Base-by-base conservation (phyloP, 2,329 filamentous ascomycete species). In the Catunica adiposa region DNA sequence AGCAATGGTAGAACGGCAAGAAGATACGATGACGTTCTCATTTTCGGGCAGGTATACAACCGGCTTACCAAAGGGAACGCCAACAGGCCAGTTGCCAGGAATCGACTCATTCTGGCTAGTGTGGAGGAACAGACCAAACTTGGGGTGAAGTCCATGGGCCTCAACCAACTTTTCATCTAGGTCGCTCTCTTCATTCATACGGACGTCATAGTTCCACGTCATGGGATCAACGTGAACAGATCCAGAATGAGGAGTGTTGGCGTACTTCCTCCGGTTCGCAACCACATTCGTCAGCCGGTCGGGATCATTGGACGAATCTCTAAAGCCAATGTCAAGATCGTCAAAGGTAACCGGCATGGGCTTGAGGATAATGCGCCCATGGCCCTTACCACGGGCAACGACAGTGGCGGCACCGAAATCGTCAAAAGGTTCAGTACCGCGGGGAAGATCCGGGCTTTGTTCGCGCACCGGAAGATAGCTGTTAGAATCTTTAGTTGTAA, bases 321-420 rank as follows among this genome's bases (percentile, higher is more conserved):
- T 71, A 63, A 78, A 80, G 14, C 78, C 78, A 59, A 81, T 80
- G 62, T 80, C 76, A 57, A 72, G 68, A 7, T 73, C 66, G 38
- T 75, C 69, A 56, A 72, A 79, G 53, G 70, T 66, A 59, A 74
- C 75, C 0, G 70, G 60, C 5, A 67, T 67, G 9, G 76, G 76
- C 3, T 64, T 64, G 46, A 78, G 66, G 62, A 80, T 71, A 56
- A 79, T 71, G 25, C 74, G 76, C 61, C 77, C 79, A 62, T 73
- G 71, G 25, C 69, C 59, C 66, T 67, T 68, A 31, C 69, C 68
- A 46, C 68, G 64, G 57, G 69, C 67, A 40, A 66, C 69, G 52
- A 76, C 70, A 9, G 71, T 67, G 29, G 76, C 71, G 50, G 76
- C 72, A 29, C 76, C 77, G 58, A 70, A 70, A 34, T 73, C 71